Conservation (phyloP, 148 eudicot genomes). For the Tetragonia tetragonoides region DNA sequence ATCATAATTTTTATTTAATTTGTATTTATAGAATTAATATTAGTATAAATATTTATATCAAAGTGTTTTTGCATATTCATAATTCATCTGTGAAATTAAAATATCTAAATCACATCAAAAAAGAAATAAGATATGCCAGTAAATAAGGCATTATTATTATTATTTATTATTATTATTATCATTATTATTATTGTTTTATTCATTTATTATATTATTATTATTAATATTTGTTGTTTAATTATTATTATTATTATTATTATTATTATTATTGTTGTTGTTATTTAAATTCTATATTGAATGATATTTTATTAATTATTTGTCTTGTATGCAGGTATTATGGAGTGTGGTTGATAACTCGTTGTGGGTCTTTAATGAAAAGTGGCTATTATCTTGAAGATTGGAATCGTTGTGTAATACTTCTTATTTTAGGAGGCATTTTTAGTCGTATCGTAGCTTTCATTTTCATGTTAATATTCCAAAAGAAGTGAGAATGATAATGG, state of each 20-base stretch:
- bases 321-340: slow-evolving; percentile 57
- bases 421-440: slow-evolving; percentile 46
- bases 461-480: slow-evolving; percentile 57
- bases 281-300: neutral
- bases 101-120: too few species aligned
- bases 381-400: slow-evolving; percentile 63
- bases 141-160: too few species aligned
- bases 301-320: neutral
- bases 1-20: too few species aligned
- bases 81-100: too few species aligned
- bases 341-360: slow-evolving; percentile 89
- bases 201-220: too few species aligned
- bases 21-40: too few species aligned
- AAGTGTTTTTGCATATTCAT: too few species aligned
- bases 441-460: slow-evolving; percentile 63
- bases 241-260: neutral
- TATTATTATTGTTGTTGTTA: neutral
- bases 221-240: too few species aligned
- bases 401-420: slow-evolving; percentile 47
- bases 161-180: too few species aligned
- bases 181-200: too few species aligned
- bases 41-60: too few species aligned
- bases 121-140: too few species aligned
- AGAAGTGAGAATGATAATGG: slow-evolving; percentile 34
- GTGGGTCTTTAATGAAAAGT: slow-evolving; percentile 55